Conservation (phyloP, 148 eudicot genomes). For the Cornus florida region DNA sequence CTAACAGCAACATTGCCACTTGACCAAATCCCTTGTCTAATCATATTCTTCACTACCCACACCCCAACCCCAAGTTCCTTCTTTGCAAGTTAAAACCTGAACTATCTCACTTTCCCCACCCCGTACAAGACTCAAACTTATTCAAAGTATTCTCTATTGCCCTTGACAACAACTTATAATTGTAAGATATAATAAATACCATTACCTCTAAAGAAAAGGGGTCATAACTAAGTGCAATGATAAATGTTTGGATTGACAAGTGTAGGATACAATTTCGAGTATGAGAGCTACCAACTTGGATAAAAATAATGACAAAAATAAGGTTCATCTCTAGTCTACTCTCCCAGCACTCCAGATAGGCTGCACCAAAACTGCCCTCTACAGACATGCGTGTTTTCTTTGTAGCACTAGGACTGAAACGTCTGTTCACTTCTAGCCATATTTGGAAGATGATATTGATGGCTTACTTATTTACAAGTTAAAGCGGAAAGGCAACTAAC, state of each 20-base stretch:
- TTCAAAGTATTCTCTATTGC: not conserved
- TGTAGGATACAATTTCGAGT: too few relatives aligned
- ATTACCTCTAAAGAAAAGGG: too few relatives aligned
- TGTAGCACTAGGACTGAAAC: too few relatives aligned
- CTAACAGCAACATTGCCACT: not conserved
- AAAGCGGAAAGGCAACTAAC: not conserved
- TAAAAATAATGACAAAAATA: too few relatives aligned
- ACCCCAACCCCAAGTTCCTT: not conserved
- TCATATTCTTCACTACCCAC: not conserved
- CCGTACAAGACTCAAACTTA: not conserved
- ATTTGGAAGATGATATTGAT: not conserved
- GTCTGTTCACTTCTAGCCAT: not conserved
- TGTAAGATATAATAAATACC: too few relatives aligned
- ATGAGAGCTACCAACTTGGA: too few relatives aligned
- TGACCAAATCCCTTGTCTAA: not conserved
- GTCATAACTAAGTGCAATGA: too few relatives aligned
- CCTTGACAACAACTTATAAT: not conserved
- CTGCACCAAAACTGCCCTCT: too few relatives aligned
- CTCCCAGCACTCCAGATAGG: too few relatives aligned
- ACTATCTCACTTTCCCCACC: not conserved
- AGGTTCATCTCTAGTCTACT: too few relatives aligned
- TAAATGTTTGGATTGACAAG: too few relatives aligned
- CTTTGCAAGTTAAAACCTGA: not conserved
- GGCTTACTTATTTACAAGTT: not conserved
- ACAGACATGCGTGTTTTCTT: too few relatives aligned